A percentile compares a stretch with the other conserved stretches of the same genome.
phyloP scores from a whole-genome alignment of 371 early-diverging fungal species.

The Mortierella sp. region DNA sequence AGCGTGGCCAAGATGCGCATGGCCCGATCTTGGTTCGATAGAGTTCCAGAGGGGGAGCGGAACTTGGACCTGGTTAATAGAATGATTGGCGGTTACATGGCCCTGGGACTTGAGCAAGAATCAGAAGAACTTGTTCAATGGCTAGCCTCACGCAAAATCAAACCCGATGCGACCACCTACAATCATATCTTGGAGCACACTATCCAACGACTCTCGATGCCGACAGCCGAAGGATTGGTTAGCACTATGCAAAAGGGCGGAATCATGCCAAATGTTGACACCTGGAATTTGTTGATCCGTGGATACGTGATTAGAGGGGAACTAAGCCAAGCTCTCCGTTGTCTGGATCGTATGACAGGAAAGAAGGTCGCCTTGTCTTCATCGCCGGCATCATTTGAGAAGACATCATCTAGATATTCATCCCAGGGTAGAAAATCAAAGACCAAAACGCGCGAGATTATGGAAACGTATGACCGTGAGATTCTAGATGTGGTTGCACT shows the following conservation, averaged over 20 bases:
- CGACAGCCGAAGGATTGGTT: constrained; percentile 32
- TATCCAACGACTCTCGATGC: constrained; percentile 26
- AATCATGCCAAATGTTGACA: constrained; percentile 25
- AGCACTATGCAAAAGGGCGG: constrained; percentile 30
- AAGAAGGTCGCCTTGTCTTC: not conserved
- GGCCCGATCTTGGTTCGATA: constrained; percentile 45
- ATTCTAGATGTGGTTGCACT: constrained; percentile 27
- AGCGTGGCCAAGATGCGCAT: constrained; percentile 33
- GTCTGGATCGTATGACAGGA: constrained; percentile 40
- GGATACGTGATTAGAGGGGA: constrained; percentile 45
- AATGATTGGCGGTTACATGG: constrained; percentile 49
- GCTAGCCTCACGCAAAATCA: constrained; percentile 41
- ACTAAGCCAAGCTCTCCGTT: constrained; percentile 22
- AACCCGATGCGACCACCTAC: constrained; percentile 36
- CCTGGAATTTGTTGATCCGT: constrained; percentile 47
- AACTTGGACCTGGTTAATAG: constrained; percentile 29
- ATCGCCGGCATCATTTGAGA: not conserved
- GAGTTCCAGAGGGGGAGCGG: constrained; percentile 10
- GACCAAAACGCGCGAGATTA: constrained; percentile 28
- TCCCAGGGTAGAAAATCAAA: not conserved
- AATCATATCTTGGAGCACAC: constrained; percentile 45
- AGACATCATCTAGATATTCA: not conserved
- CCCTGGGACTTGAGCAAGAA: constrained; percentile 39
- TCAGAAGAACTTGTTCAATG: constrained; percentile 36
- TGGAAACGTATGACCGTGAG: constrained; percentile 35